Evolutionary conservation across 169 alveolate genomes (phyloP), one percentile per base, ranked within the genome.

Genomic region (Cyclospora cayetanensis): DNA sequence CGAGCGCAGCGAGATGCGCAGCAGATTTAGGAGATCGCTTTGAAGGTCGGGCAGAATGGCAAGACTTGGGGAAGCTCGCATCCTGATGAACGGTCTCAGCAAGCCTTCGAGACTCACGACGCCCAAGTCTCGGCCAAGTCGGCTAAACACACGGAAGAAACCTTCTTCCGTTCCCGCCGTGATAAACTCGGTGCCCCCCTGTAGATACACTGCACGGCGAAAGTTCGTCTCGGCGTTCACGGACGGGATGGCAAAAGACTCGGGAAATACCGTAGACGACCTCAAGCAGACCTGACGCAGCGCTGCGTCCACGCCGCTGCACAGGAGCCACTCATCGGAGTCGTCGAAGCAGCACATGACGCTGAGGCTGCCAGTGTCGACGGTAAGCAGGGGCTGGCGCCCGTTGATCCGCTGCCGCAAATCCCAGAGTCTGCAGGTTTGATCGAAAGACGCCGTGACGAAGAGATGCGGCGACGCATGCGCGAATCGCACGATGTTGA

Each of bases 361-460:
- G 53, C 91, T 93, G 55, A 91, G 93, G 31, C 94, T 85, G 35
- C 93, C 94, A 39, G 93, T 70, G 37, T 91, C 90, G 43, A 93
- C 92, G 42, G 79, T 74, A n/a, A 79, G 90, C 42, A 91, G 79
- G 31, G 94, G 93, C 29, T 63, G 82, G n/a, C 41, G 91, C 43
- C 91, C 65, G 39, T 27, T 60, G 52, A 93, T 91, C 79, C 88
- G 84, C 88, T 93, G 94, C 34, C 95, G 93, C 43, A 93, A 80
- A 46, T 93, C 95, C 95, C 95, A 93, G 27, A 93, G 55, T 65
- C 91, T 93, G 87, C 95, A 93, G 39, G 93, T 93, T 27, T 91
- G 93, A 41, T 93, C 95, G 70, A 93, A 93, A 25, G 95, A 93
- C 4, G 92, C 94, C 2, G 95, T 93, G 65, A 94, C 93, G 89